Evolutionary conservation across 768 basidiomycete genomes (phyloP).

Genomic region (Cystofilobasidium bisporidii): DNA sequence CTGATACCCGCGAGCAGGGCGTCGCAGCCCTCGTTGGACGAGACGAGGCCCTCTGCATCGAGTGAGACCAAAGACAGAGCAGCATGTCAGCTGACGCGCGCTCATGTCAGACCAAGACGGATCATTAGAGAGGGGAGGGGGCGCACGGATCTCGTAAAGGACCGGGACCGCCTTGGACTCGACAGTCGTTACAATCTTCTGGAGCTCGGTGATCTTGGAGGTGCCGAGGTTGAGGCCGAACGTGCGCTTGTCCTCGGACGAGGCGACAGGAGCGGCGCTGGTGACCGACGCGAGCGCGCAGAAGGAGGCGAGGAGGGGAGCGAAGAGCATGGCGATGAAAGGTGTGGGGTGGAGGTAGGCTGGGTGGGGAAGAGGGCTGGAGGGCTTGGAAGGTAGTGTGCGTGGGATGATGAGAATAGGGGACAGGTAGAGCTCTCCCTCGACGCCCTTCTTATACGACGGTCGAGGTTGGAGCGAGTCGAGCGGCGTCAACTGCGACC

Average conservation of each 20-base stretch:
- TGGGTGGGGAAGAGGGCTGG: not conserved
- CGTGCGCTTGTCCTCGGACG: too few species aligned
- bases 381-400: too few species aligned
- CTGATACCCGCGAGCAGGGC: not conserved
- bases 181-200: not conserved
- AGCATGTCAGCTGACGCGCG: not conserved
- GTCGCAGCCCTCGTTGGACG: not conserved
- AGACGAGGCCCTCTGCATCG: not conserved
- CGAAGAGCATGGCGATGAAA: not conserved
- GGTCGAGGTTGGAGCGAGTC: too few species aligned
- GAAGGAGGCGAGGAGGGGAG: not conserved
- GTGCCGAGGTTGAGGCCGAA: not conserved
- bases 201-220: not conserved
- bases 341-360: not conserved
- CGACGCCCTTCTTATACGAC: too few species aligned
- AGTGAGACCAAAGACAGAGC: too few species aligned
- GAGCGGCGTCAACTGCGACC: too few species aligned
- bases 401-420: too few species aligned
- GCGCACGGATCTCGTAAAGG: not conserved
- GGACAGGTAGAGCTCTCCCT: too few species aligned
- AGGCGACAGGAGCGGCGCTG: not conserved
- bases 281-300: not conserved
- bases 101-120: not conserved
- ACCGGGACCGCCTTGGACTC: not conserved
- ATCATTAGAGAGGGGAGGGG: too few species aligned